Conservation (phyloP, 805 yeast genomes). For the Teunomyces tritomae region DNA sequence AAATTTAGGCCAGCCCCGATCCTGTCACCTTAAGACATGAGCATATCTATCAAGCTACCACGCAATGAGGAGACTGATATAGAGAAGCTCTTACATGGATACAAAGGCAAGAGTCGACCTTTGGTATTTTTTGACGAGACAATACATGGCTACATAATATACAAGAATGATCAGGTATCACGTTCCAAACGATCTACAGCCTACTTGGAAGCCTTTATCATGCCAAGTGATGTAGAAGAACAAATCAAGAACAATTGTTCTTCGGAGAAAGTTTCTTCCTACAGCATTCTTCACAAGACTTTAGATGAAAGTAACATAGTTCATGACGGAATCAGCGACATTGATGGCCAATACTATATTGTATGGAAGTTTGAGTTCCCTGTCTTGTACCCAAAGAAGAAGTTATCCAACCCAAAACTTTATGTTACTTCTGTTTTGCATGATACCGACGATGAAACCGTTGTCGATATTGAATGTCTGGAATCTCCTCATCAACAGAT, state of each 20-base stretch:
- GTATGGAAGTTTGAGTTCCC: constrained; percentile 32
- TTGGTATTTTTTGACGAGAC: constrained; percentile 32
- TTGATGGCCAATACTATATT: constrained; percentile 9
- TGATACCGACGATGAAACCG: constrained; percentile 8
- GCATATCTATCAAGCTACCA: constrained; percentile 11
- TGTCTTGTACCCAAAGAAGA: constrained; percentile 30
- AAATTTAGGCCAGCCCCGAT: not conserved
- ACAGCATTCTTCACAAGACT: constrained; percentile 8
- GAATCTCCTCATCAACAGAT: constrained; percentile 4
- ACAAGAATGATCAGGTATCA: constrained; percentile 9
- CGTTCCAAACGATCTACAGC: constrained; percentile 8
- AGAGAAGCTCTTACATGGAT: constrained; percentile 1
- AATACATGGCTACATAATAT: constrained; percentile 26
- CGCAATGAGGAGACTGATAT: constrained; percentile 9
- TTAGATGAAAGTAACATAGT: constrained; percentile 11
- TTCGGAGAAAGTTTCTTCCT: constrained; percentile 4
- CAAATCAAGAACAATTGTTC: not conserved
- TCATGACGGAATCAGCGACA: constrained; percentile 6
- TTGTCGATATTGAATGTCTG: not conserved
- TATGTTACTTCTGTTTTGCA: constrained; percentile 18
- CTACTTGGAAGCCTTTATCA: constrained; percentile 18
- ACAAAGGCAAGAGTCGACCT: constrained; percentile 7
- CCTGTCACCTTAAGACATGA: constrained; percentile 4
- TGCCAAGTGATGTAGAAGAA: constrained; percentile 15
- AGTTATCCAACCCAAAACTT: constrained; percentile 25